Conservation (phyloP, 2,329 filamentous ascomycete genomes). For the Orbilia quercus region DNA sequence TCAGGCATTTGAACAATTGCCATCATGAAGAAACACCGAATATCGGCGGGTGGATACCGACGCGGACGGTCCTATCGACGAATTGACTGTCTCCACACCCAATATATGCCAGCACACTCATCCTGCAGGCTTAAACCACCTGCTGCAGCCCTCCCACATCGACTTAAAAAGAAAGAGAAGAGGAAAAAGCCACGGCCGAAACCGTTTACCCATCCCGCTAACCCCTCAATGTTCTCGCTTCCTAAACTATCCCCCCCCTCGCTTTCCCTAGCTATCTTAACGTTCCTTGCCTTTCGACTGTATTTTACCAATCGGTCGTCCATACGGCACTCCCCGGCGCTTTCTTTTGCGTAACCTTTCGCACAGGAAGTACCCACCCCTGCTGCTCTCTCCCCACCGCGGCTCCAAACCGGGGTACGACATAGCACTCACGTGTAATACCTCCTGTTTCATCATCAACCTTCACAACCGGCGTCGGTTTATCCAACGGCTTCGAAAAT, state of each 20-base stretch:
- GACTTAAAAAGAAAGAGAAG: constrained; percentile 1
- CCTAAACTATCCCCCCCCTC: constrained; percentile 28
- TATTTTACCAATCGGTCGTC: constrained; percentile 44
- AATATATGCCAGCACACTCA: constrained; percentile 39
- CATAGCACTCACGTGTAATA: constrained; percentile 78
- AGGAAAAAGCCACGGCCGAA: constrained; percentile 36
- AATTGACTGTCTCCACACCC: constrained; percentile 20
- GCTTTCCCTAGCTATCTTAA: constrained; percentile 28
- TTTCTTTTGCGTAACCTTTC: constrained; percentile 83
- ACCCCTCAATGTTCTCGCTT: constrained; percentile 50
- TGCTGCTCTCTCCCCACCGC: constrained; percentile 73
- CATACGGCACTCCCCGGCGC: constrained; percentile 77
- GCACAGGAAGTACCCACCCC: constrained; percentile 87
- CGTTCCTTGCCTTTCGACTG: constrained; percentile 7
- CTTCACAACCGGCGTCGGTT: constrained; percentile 70
- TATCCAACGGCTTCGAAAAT: constrained; percentile 91
- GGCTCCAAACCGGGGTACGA: constrained; percentile 79
- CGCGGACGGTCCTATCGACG: constrained; percentile 30
- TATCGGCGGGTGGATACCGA: constrained; percentile 41
- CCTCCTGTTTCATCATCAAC: constrained; percentile 64
- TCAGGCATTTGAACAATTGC: not conserved
- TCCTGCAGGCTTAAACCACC: constrained; percentile 32
- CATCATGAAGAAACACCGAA: not conserved
- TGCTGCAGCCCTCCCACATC: constrained; percentile 38
- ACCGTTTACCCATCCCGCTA: constrained; percentile 49